Percentiles rank a stretch among this genome's conserved stretches.
phyloP scores from a whole-genome alignment of 116 monocot species.

The Trichopus zeylanicus region DNA sequence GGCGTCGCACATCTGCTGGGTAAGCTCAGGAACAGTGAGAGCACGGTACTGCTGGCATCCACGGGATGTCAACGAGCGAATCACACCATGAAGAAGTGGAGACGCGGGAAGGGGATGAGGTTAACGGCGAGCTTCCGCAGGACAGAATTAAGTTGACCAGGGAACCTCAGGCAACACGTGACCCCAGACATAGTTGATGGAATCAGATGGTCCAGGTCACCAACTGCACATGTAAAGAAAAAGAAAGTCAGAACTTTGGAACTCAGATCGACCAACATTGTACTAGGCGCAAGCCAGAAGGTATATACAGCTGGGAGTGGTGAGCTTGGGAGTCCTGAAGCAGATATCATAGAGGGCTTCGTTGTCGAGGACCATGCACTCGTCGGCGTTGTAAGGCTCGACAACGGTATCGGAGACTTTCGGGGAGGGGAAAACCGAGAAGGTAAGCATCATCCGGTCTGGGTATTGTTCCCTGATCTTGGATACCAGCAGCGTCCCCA shows the following conservation, averaged over 20 bases:
- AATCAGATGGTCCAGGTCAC: conserved; percentile 29
- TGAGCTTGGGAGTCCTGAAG: conserved; percentile 14
- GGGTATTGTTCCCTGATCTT: conserved; percentile 20
- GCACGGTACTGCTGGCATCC: conserved; percentile 56
- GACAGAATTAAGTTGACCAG: conserved; percentile 58
- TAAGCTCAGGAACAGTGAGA: conserved; percentile 69
- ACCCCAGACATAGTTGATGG: conserved; percentile 45
- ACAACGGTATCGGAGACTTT: conserved; percentile 23
- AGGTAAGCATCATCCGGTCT: conserved; percentile 19
- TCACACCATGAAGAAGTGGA: conserved; percentile 66
- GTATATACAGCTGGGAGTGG: conserved; percentile 9
- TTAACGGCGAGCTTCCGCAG: conserved; percentile 56
- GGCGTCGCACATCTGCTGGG: conserved; percentile 82
- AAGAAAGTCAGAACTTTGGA: neutral
- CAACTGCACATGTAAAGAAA: conserved; percentile 6
- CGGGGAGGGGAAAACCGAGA: conserved; percentile 19
- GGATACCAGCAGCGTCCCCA: conserved; percentile 14
- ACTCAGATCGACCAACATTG: neutral
- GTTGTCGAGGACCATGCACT: conserved; percentile 26
- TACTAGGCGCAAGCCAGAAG: neutral
- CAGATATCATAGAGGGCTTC: conserved; percentile 18
- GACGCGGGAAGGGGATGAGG: conserved; percentile 58
- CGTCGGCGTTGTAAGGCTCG: conserved; percentile 26
- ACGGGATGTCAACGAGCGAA: conserved; percentile 39
- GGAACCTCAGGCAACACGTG: conserved; percentile 57